Evolutionary conservation across 2,329 filamentous ascomycete genomes (phyloP).

Genomic region (Periconia macrospinosa): DNA sequence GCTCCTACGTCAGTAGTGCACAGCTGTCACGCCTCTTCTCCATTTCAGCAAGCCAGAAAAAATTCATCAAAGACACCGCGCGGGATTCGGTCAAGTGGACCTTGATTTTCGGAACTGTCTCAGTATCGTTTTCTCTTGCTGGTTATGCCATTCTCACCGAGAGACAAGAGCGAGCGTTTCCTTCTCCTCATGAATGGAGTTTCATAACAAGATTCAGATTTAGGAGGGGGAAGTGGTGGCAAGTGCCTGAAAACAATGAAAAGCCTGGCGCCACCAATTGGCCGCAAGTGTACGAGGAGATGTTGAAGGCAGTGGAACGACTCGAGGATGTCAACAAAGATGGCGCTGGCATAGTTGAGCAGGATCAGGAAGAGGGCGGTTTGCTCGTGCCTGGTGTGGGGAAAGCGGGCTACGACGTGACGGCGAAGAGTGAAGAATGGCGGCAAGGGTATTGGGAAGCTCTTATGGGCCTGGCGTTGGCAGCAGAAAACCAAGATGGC

Average conservation of each 20-base stretch:
- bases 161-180: conserved; percentile 71
- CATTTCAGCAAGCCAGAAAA: conserved; percentile 67
- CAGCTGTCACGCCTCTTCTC: conserved; percentile 71
- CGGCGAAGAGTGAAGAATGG: conserved; percentile 80
- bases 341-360: conserved; percentile 64
- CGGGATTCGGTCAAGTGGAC: conserved; percentile 70
- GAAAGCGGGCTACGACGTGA: conserved; percentile 66
- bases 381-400: conserved; percentile 38
- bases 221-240: conserved; percentile 56
- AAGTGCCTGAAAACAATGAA: conserved; percentile 58
- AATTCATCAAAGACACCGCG: conserved; percentile 71
- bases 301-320: conserved; percentile 62
- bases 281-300: conserved; percentile 65
- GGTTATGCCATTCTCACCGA: conserved; percentile 73
- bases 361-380: conserved; percentile 60
- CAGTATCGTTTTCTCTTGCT: conserved; percentile 62
- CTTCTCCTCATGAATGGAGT: conserved; percentile 81
- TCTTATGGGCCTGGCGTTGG: conserved; percentile 74
- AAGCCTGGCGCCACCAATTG: conserved; percentile 69
- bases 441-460: conserved; percentile 81
- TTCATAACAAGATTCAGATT: conserved; percentile 70
- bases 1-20: conserved; percentile 40
- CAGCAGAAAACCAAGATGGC: conserved; percentile 79
- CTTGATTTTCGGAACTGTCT: conserved; percentile 65
- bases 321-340: conserved; percentile 72